Evolutionary conservation across 1,139 yeast species (phyloP), one percentile per base, ranked within the genome.

Genomic region (Spathaspora sp.): DNA sequence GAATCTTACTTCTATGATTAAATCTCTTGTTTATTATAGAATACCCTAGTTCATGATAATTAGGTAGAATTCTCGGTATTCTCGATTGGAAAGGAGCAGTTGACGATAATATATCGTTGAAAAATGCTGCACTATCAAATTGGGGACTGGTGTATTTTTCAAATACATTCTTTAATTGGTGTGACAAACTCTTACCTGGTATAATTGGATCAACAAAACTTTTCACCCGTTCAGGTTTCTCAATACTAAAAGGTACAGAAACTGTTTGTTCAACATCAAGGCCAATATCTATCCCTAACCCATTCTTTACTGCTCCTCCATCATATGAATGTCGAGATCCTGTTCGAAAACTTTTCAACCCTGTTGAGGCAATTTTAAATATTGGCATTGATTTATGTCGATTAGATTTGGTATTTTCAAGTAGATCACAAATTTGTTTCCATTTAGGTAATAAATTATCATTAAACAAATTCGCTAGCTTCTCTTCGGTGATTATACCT

Each of bases 271-370:
- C 67, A 7, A 72, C 60, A 33, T 58, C 72, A 4, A 72, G 46
- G 9, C 73, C 70, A n/a, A 72, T 58, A 53, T 71, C 72, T 31
- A 72, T 58, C 1, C 78, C 39, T 29, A 60, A 51, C 2, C 69
- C 67, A 44, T 49, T 51, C 39, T 43, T 10, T 18, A 27, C 23
- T 15, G 23, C 10, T 7, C 3, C 24, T 17, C 40, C 23, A 16
- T 39, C 39, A 24, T 13, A 27, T 23, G 20, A 24, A 11, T 17
- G 31, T 11, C 38, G 34, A 10, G 7, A 8, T n/a, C n/a, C 24
- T 13, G 33, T 13, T 13, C 48, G 54, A 3, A 49, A 48, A 9
- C 43, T 41, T 6, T 31, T 31, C 9, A 41, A 47, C 4, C 50
- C 43, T 20, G 23, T 20, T 20, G 23, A 4, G n/a, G 44, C 41